Evolutionary conservation across 2,329 filamentous ascomycete genomes (phyloP), one percentile per base, ranked within the genome.

Genomic region (Ascochyta koolunga): DNA sequence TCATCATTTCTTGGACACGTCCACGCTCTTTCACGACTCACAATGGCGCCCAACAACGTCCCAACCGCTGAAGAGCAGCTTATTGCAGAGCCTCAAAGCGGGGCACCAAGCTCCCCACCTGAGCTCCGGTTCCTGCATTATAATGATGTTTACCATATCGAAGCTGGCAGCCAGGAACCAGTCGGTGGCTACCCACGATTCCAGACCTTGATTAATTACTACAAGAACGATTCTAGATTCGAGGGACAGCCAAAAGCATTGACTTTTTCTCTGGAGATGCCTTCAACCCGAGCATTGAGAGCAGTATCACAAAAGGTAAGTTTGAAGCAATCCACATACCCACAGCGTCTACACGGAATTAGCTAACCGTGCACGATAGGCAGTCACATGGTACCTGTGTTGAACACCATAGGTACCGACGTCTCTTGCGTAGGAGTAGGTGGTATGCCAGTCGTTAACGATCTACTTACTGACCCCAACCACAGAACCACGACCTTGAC

Each of bases 81-180:
- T 55, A 72, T 79, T 59, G 80, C 75, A 22, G 73, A 78, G 62
- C 71, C 77, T 24, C 75, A 76, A 60, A 73, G 76, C 58, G 65
- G 64, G 61, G 72, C 73, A 38, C 73, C 78, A 27, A 71, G 71
- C 50, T 77, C 77, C 38, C 72, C 80, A 36, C 89, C 91, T 38
- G 89, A 91, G 71, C 77, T 96, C 44, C 86, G 92, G n/a, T 76
- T 96, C 50, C 73, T 96, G 27, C 93, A 96, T 77, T 96, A 89
- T 81, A 96, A 96, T 75, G 92, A 97, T 76, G 92, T 96, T 56
- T 96, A 96, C 74, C 93, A 96, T 67, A 84, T 96, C 48, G 91
- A 96, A 75, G 65, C 82, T 40, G 80, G 81, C 2, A 92, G 90
- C 22, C 86, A 89, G 15, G 91, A 96, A 69, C 93, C 93, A 1